A percentile compares a stretch with the other conserved stretches of the same genome.
These are phyloP conservation scores for Serendipita sp. DNA, from an alignment of 768 basidiomycete species.

Conservation along the genomic window DNA sequence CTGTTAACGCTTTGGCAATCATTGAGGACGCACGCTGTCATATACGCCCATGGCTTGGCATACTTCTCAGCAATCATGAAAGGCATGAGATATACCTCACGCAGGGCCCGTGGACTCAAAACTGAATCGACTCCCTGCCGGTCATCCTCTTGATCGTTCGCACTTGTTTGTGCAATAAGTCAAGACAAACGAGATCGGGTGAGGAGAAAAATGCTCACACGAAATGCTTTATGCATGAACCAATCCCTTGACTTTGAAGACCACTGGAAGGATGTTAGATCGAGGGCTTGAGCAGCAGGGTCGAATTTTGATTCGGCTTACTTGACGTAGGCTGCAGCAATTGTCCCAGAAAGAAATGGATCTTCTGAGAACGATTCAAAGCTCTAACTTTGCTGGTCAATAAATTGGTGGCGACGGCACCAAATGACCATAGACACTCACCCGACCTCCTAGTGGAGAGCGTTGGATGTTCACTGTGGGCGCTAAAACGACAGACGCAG, in stretches of 20 bases:
- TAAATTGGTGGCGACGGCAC: neutral
- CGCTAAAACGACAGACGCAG: slow-evolving; percentile 53
- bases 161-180: slow-evolving; percentile 21
- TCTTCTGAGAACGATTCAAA: slow-evolving; percentile 74
- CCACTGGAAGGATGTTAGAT: slow-evolving; percentile 20
- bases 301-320: slow-evolving; percentile 1
- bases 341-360: slow-evolving; percentile 51
- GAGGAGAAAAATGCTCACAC: neutral
- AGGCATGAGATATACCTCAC: slow-evolving; percentile 47
- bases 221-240: slow-evolving; percentile 70
- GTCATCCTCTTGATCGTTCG: slow-evolving; percentile 72
- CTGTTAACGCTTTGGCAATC: neutral
- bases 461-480: slow-evolving; percentile 79
- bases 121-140: slow-evolving; percentile 36
- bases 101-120: slow-evolving; percentile 32
- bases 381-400: slow-evolving; percentile 7
- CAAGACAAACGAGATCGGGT: neutral
- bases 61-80: slow-evolving; percentile 36
- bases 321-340: slow-evolving; percentile 56
- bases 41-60: slow-evolving; percentile 45
- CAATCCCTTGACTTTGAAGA: slow-evolving; percentile 57
- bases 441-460: neutral
- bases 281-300: neutral
- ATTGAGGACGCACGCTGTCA: slow-evolving; percentile 35
- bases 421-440: neutral